A percentile compares a stretch with the other conserved stretches of the same genome.
Evolutionary conservation across 768 basidiomycete genomes (phyloP).

Genomic region (Panellus pusillus): DNA sequence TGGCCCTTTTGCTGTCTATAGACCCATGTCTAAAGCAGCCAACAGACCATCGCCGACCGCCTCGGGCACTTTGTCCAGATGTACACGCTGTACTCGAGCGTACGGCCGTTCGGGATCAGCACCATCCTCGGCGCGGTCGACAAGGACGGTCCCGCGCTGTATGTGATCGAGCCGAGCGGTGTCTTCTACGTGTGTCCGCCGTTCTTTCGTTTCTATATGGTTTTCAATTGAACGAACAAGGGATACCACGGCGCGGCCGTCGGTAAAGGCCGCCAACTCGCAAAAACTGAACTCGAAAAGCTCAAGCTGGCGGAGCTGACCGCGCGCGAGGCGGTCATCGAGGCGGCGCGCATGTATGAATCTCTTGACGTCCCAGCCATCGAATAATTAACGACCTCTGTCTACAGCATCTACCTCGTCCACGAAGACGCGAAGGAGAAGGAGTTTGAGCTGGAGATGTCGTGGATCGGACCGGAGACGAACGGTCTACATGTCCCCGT

Average conservation of each 20-base stretch:
- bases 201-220: not conserved
- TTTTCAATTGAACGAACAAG: conserved; percentile 36
- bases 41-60: conserved; percentile 60
- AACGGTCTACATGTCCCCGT: conserved; percentile 78
- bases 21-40: not conserved
- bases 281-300: conserved; percentile 98
- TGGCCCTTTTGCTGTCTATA: not conserved
- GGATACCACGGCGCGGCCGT: conserved; percentile 97
- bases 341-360: conserved; percentile 93
- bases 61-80: conserved; percentile 89
- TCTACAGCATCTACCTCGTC: conserved; percentile 85
- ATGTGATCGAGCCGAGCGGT: conserved; percentile 93
- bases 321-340: conserved; percentile 81
- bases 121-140: conserved; percentile 90
- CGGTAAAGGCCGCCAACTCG: conserved; percentile 96
- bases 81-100: conserved; percentile 97
- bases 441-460: conserved; percentile 96
- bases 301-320: conserved; percentile 82
- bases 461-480: conserved; percentile 91
- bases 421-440: conserved; percentile 99
- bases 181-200: conserved; percentile 69
- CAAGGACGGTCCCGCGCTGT: conserved; percentile 82
- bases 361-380: not conserved
- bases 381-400: conserved; percentile 4
- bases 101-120: conserved; percentile 95